A percentile compares a stretch with the other conserved stretches of the same genome.
Evolutionary conservation across 116 monocot genomes (phyloP).

Genomic region (Dioscorea cayenensis): DNA sequence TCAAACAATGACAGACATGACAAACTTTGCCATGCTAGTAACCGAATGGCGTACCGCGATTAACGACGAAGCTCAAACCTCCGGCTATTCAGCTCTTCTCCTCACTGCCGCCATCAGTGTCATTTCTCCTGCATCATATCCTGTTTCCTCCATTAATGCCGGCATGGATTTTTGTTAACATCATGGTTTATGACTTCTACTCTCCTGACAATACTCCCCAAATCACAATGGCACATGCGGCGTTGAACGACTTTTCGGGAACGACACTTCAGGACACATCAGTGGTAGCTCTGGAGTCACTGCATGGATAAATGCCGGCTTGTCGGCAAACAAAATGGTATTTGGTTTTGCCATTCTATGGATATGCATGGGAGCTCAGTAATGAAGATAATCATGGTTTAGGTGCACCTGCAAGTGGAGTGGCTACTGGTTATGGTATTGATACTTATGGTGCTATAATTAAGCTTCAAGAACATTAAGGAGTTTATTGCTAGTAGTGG

Average conservation of each 20-base stretch:
- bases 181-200: constrained; percentile 32
- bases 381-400: constrained; percentile 12
- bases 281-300: constrained; percentile 16
- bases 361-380: constrained; percentile 21
- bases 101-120: constrained; percentile 21
- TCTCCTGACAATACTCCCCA: not conserved
- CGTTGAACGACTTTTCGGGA: constrained; percentile 14
- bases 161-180: constrained; percentile 31
- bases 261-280: too few species aligned
- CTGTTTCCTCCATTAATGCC: not conserved
- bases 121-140: constrained; percentile 5
- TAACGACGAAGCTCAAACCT: not conserved
- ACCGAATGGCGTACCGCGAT: constrained; percentile 16
- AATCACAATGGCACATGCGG: constrained; percentile 20
- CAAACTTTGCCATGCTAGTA: constrained; percentile 12
- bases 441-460: constrained; percentile 4
- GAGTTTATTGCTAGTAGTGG: constrained; percentile 5
- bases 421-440: constrained; percentile 17
- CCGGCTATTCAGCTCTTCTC: constrained; percentile 5
- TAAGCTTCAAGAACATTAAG: constrained; percentile 6
- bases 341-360: constrained; percentile 28
- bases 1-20: constrained; percentile 6
- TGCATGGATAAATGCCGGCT: constrained; percentile 7
- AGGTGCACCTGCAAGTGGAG: constrained; percentile 14
- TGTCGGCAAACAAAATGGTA: constrained; percentile 9